A percentile compares a stretch with the other conserved stretches of the same genome.
phyloP scores from a whole-genome alignment of 2,329 filamentous ascomycete genomes.

The Sclerotinia minor region DNA sequence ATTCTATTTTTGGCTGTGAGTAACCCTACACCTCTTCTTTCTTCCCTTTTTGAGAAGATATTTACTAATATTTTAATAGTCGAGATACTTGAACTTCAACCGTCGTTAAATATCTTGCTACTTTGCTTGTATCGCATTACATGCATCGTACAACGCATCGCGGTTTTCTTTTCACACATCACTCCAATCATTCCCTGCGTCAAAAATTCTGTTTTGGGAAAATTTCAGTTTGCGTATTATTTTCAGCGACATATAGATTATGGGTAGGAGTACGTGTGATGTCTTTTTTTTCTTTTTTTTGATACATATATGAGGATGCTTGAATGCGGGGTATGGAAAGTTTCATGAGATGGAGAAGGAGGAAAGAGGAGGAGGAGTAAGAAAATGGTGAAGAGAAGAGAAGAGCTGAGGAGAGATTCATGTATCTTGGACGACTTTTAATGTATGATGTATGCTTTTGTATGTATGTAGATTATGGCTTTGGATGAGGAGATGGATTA shows the following conservation, averaged over 20 bases:
- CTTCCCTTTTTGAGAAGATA: not conserved
- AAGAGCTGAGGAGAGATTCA: not conserved
- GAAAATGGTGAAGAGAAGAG: not conserved
- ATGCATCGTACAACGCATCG: not conserved
- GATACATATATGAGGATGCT: not conserved
- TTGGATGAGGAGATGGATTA: too few relatives aligned
- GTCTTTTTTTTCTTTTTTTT: not conserved
- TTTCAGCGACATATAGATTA: not conserved
- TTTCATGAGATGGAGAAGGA: not conserved
- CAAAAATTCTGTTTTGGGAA: not conserved
- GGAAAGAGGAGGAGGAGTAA: too few relatives aligned
- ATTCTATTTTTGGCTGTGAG: constrained; percentile 54
- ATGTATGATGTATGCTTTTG: not conserved
- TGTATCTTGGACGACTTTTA: not conserved
- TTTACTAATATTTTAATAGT: constrained; percentile 32
- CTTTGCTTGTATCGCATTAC: not conserved
- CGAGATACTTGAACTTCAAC: constrained; percentile 49
- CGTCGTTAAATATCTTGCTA: constrained; percentile 41
- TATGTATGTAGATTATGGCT: too few relatives aligned
- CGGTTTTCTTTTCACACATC: not conserved
- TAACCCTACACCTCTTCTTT: not conserved
- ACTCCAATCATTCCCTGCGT: not conserved
- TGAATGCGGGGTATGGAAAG: too few relatives aligned
- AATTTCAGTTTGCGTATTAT: not conserved
- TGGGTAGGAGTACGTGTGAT: too few relatives aligned